A percentile compares a stretch with the other conserved stretches of the same genome.
Conservation (phyloP, 768 basidiomycete species). For the Dentipellis sp. region DNA sequence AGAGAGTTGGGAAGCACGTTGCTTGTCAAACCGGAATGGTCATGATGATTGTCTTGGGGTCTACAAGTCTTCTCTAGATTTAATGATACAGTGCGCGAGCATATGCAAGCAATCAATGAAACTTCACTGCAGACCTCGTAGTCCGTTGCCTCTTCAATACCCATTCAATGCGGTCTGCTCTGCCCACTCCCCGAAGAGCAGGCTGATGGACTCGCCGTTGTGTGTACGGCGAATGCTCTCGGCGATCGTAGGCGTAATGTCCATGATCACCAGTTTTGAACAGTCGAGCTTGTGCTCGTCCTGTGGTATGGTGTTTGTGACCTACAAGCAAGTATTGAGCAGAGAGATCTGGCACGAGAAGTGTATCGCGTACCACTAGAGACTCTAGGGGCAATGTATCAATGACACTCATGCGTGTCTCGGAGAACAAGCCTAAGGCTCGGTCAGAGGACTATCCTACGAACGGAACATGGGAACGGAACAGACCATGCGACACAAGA, state of each 20-base stretch:
- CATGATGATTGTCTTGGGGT: not conserved
- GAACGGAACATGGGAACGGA: conserved; percentile 8
- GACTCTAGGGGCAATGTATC: conserved; percentile 69
- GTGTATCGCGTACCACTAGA: conserved; percentile 61
- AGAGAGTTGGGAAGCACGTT: too few relatives aligned
- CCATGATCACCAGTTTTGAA: conserved; percentile 79
- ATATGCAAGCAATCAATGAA: not conserved
- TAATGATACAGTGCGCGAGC: not conserved
- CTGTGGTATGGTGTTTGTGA: conserved; percentile 95
- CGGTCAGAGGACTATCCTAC: not conserved
- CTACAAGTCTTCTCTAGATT: not conserved
- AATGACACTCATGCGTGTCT: conserved; percentile 58
- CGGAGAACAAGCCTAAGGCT: conserved; percentile 67
- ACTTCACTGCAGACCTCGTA: not conserved
- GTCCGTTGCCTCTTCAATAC: not conserved
- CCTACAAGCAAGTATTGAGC: conserved; percentile 31
- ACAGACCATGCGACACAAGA: conserved; percentile 83
- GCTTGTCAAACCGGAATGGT: too few relatives aligned
- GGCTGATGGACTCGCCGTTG: conserved; percentile 87
- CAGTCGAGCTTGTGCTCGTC: conserved; percentile 49
- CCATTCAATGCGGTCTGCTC: conserved; percentile 29
- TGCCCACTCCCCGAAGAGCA: conserved; percentile 80
- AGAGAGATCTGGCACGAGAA: not conserved
- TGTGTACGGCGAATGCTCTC: conserved; percentile 94
- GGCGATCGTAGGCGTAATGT: conserved; percentile 86